These are phyloP conservation scores for Amorphotheca resinae DNA, from an alignment of 495 filamentous ascomycete genomes.

Conservation along the genomic window DNA sequence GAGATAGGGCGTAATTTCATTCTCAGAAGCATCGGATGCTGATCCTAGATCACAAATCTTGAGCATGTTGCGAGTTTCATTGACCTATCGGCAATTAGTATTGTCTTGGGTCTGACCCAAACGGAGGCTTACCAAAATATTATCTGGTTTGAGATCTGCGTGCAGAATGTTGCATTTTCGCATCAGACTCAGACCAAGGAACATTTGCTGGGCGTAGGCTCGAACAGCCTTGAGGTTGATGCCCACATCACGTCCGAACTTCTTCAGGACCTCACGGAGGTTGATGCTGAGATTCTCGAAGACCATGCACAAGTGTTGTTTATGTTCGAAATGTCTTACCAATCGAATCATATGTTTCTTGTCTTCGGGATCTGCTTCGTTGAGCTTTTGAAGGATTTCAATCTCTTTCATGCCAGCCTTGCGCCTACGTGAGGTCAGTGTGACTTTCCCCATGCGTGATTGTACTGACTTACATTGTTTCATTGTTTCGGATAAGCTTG, in stretches of 20 bases:
- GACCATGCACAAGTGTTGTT: slow-evolving; percentile 87
- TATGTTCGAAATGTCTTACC: slow-evolving; percentile 81
- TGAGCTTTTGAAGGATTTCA: slow-evolving; percentile 74
- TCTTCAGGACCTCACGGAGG: slow-evolving; percentile 88
- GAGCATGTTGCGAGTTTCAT: slow-evolving; percentile 68
- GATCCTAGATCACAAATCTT: slow-evolving; percentile 96
- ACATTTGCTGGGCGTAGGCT: slow-evolving; percentile 87
- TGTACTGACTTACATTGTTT: slow-evolving; percentile 51
- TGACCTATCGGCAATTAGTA: slow-evolving; percentile 32
- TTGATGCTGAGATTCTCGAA: slow-evolving; percentile 95
- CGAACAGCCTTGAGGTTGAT: slow-evolving; percentile 78
- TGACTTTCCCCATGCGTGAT: too few relatives aligned
- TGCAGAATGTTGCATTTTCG: slow-evolving; percentile 88
- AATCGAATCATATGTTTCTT: slow-evolving; percentile 88
- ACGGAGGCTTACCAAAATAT: slow-evolving; percentile 52
- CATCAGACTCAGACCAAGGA: slow-evolving; percentile 71
- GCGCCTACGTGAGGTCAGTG: slow-evolving; percentile 31
- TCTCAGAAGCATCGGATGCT: slow-evolving; percentile 78
- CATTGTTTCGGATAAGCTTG: slow-evolving; percentile 91
- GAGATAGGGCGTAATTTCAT: slow-evolving; percentile 83
- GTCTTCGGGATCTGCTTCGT: slow-evolving; percentile 71
- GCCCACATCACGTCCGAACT: slow-evolving; percentile 87
- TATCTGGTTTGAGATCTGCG: slow-evolving; percentile 94
- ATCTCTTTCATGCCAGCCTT: slow-evolving; percentile 95
- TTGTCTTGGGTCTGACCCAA: slow-evolving; percentile 14